Evolutionary conservation across 108 stramenopile species (phyloP), one percentile per base, ranked within the genome.

Genomic region (Aureococcus anophagefferens): DNA sequence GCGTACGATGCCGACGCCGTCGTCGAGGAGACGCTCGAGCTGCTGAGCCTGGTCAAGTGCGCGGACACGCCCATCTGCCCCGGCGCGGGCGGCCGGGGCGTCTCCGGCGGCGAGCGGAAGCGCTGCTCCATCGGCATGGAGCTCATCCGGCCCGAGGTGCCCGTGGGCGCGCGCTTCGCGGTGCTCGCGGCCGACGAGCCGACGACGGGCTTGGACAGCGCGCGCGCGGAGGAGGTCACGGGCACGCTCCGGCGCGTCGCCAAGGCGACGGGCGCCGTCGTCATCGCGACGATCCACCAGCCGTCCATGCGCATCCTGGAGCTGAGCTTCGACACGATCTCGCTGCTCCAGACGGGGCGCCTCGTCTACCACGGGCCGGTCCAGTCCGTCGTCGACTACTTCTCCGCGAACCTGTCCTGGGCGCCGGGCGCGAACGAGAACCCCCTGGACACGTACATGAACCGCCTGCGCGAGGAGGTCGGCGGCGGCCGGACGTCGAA

Each of bases 211-310:
- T 28, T 68, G 4, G 67, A 74, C 35, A 46, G 29, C 16, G 33
- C 45, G 30, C 35, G 63, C 37, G 71, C 71, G 33, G 68, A 69
- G 37, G 74, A 74, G 5, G 74, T 74, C 21, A 68, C 69, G 30
- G 35, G 33, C 33, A 69, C 51, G 15, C 74, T 74, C 35, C 9
- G 18, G 9, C 44, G 62, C 32, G 65, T 72, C 30, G 76, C 71
- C 34, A 31, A 46, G 59, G n/a, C 36, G 45, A 34, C 29, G 33
- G 35, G 18, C 11, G 33, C 25, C 35, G 36, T 29, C 36, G 33
- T 66, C 35, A 17, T 68, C 35, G 72, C 46, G 59, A 77, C 76
- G 15, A 72, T 77, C 29, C 76, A 77, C 30, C 76, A 77, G 44
- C 76, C 76, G 14, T 51, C 44, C 68, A 64, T 37, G 36, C 32